These are phyloP conservation scores for Nannochloropsis gaditana DNA, from an alignment of 108 stramenopile genomes.

Conservation along the genomic window DNA sequence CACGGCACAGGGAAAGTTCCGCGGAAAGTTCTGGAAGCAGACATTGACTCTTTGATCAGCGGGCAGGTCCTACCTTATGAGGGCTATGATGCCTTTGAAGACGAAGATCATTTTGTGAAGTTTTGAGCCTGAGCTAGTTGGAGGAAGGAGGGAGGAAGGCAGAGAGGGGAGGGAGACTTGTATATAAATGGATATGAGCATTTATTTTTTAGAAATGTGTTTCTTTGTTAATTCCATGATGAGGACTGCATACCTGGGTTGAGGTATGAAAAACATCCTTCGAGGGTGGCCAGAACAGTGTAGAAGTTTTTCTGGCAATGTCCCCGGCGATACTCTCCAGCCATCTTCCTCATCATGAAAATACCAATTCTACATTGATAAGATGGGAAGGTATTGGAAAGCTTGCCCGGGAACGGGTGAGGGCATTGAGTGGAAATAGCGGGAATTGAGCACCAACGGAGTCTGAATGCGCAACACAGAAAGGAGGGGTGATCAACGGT, in stretches of 20 bases:
- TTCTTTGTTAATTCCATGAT: neutral
- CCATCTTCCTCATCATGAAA: neutral
- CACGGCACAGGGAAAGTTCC: neutral
- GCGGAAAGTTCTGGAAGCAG: conserved; percentile 33
- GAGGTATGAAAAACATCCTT: neutral
- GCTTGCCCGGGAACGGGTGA: no score
- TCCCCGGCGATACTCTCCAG: neutral
- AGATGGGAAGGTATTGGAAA: no score
- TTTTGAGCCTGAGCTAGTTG: neutral
- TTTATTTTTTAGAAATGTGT: neutral
- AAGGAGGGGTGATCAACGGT: no score
- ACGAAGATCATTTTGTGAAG: conserved; percentile 33
- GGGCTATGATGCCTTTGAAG: conserved; percentile 41
- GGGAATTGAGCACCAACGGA: no score
- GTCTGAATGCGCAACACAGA: no score
- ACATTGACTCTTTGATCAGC: conserved; percentile 32
- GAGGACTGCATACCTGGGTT: neutral
- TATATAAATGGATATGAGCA: neutral
- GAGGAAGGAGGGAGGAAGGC: neutral
- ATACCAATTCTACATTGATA: no score
- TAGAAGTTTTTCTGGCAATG: neutral
- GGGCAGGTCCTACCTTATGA: conserved; percentile 30
- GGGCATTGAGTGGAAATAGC: no score
- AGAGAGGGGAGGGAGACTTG: neutral
- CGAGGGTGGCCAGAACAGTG: neutral